phyloP scores from a whole-genome alignment of 805 yeast genomes.

The Metschnikowia hibisci region DNA sequence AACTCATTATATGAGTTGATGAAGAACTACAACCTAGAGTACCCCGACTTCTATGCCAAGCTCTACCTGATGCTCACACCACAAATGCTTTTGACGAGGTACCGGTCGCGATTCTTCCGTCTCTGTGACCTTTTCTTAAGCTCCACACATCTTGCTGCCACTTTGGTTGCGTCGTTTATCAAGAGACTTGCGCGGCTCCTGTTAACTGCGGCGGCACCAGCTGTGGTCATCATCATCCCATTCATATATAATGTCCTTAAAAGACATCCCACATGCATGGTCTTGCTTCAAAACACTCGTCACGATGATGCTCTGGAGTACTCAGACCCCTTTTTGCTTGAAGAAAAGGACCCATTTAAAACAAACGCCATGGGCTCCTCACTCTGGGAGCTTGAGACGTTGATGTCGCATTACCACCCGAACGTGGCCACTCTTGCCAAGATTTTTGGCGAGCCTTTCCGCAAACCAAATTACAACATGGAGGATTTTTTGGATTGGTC shows the following conservation, averaged over 20 bases:
- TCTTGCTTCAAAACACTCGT: slow-evolving; percentile 62
- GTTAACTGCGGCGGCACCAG: slow-evolving; percentile 79
- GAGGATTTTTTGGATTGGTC: slow-evolving; percentile 95
- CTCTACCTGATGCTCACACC: slow-evolving; percentile 78
- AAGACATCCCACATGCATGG: slow-evolving; percentile 93
- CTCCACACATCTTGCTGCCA: slow-evolving; percentile 82
- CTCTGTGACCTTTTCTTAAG: slow-evolving; percentile 79
- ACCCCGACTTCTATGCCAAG: slow-evolving; percentile 84
- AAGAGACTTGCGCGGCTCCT: slow-evolving; percentile 75
- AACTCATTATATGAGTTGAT: slow-evolving; percentile 86
- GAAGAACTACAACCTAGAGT: slow-evolving; percentile 78
- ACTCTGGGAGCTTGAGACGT: slow-evolving; percentile 84
- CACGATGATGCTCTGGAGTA: slow-evolving; percentile 21
- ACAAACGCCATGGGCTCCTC: slow-evolving; percentile 83
- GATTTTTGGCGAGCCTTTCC: slow-evolving; percentile 85
- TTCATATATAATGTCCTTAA: slow-evolving; percentile 84
- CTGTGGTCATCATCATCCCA: slow-evolving; percentile 84
- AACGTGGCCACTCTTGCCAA: slow-evolving; percentile 89
- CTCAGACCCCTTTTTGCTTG: slow-evolving; percentile 62
- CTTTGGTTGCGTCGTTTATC: slow-evolving; percentile 83
- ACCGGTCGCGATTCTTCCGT: slow-evolving; percentile 84
- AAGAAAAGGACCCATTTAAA: slow-evolving; percentile 68
- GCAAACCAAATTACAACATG: slow-evolving; percentile 79
- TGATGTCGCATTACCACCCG: slow-evolving; percentile 87
- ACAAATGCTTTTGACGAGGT: slow-evolving; percentile 67